Evolutionary conservation across 192 early-diverging fungal species (phyloP), one percentile per base, ranked within the genome.

Genomic region (Podila clonocystis): DNA sequence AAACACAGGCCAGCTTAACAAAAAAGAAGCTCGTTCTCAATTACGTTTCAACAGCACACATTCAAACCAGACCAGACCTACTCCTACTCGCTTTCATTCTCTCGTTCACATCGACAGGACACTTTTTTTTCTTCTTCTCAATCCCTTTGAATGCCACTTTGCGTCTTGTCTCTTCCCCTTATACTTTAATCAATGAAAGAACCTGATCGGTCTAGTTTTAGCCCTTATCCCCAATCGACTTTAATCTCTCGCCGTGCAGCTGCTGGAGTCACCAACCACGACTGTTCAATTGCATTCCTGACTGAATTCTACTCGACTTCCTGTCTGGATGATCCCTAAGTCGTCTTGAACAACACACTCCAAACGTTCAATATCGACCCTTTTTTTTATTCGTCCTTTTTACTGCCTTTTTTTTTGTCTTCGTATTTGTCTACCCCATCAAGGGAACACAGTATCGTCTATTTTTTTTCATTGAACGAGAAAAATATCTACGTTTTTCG

Each of bases 321-420:
- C 34, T 65, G 61, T 41, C 67, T 69, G n/a, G 49, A 76, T 68
- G 68, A 76, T 65, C 74, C 74, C 60, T 75, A 68, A 65, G 65
- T 17, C 24, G 12, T 33, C 49, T 28, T 50, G 49, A 29, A n/a
- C 19, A 20, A 17, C n/a, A 61, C 4, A 33, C 33, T 20, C 22
- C 62, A 34, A 20, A 19, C 62, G 48, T n/a, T 58, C 50, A 15
- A 22, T 49, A 0, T n/a, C 57, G 9, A 20, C 65, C 30, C 20
- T 58, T 58, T 68, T 5, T 58, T 55, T 67, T 19, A 57, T 34
- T 3, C 30, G 5, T 30, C 15, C 7, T 62, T 62, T 34, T 31
- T n/a, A n/a, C 9, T 31, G 6, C 19, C 41, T 34, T 36, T 36
- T 36, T 11, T 36, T 36, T 36, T 36, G 34, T 36, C 34, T 22